Percentiles rank a stretch among this genome's conserved stretches.
phyloP scores from a whole-genome alignment of 495 filamentous ascomycete species.

The Aspergillus funiculosus region DNA sequence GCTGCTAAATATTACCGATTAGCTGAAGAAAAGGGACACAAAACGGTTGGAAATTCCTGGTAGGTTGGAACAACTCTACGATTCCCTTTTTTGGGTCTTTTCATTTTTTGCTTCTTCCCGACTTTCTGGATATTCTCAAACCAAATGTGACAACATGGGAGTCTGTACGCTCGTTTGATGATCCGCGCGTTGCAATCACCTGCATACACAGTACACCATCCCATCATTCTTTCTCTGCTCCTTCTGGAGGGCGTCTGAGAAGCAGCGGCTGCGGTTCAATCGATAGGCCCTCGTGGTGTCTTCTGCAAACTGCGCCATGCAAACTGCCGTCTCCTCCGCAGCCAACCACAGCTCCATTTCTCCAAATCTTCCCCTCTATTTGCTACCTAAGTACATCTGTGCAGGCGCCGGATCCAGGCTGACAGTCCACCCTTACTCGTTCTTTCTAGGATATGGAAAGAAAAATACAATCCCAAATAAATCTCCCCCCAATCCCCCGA shows the following conservation, averaged over 20 bases:
- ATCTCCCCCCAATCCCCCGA: neutral
- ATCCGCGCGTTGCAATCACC: constrained; percentile 14
- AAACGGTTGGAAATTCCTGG: constrained; percentile 93
- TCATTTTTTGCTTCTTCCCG: constrained; percentile 7
- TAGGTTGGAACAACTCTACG: constrained; percentile 44
- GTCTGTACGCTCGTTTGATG: constrained; percentile 10
- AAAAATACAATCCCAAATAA: constrained; percentile 77
- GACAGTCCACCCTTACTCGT: constrained; percentile 11
- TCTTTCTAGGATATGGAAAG: constrained; percentile 91
- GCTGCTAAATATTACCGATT: constrained; percentile 91
- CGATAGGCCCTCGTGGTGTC: constrained; percentile 24
- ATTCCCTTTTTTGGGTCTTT: neutral
- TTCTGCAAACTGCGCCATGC: constrained; percentile 19
- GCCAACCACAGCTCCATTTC: constrained; percentile 19
- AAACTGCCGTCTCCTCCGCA: constrained; percentile 15
- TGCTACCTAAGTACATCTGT: neutral
- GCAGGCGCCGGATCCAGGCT: constrained; percentile 15
- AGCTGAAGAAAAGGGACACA: constrained; percentile 82
- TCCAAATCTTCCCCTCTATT: constrained; percentile 4
- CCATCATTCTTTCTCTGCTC: no score
- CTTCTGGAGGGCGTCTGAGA: constrained; percentile 16
- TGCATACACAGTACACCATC: no score
- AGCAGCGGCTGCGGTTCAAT: constrained; percentile 14
- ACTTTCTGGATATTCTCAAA: constrained; percentile 6
- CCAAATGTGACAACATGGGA: constrained; percentile 3